Evolutionary conservation across 2,329 filamentous ascomycete species (phyloP).

Genomic region (Metarhizium robertsii): DNA sequence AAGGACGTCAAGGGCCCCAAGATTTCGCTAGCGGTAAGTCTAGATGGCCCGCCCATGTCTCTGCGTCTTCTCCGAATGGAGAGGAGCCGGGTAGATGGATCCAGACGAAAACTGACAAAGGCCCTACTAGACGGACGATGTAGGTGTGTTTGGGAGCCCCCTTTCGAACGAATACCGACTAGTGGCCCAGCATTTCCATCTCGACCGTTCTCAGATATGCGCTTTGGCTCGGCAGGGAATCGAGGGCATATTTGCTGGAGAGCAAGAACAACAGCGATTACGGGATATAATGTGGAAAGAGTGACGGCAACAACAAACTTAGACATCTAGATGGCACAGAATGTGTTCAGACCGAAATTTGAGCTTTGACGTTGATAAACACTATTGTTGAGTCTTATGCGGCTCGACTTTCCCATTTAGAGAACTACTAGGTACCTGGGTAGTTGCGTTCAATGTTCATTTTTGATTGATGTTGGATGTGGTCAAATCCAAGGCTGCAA

Average conservation of each 20-base stretch:
- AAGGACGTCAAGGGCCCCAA: conserved; percentile 44
- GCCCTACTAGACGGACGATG: conserved; percentile 61
- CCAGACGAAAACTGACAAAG: neutral
- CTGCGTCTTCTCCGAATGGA: neutral
- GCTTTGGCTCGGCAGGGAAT: conserved; percentile 51
- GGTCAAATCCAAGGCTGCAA: too few species aligned
- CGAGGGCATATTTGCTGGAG: conserved; percentile 56
- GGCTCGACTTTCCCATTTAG: neutral
- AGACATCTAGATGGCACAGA: neutral
- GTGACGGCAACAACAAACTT: conserved; percentile 2
- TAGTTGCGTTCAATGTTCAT: too few species aligned
- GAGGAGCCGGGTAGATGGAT: neutral
- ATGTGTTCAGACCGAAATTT: neutral
- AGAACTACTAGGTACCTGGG: too few species aligned
- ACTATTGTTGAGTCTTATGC: neutral
- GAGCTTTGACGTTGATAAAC: neutral
- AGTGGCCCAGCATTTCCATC: conserved; percentile 59
- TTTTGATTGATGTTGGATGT: too few species aligned
- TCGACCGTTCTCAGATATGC: conserved; percentile 38
- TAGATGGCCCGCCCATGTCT: neutral
- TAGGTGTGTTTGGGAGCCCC: conserved; percentile 69
- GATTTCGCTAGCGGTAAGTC: conserved; percentile 60
- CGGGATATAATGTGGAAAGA: conserved; percentile 37
- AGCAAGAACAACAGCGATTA: conserved; percentile 51
- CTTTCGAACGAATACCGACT: conserved; percentile 71